Percentiles rank a stretch among this genome's conserved stretches.
Evolutionary conservation across 176 grass and related monocot species (phyloP).

Genomic region (Saccharum officinarum): DNA sequence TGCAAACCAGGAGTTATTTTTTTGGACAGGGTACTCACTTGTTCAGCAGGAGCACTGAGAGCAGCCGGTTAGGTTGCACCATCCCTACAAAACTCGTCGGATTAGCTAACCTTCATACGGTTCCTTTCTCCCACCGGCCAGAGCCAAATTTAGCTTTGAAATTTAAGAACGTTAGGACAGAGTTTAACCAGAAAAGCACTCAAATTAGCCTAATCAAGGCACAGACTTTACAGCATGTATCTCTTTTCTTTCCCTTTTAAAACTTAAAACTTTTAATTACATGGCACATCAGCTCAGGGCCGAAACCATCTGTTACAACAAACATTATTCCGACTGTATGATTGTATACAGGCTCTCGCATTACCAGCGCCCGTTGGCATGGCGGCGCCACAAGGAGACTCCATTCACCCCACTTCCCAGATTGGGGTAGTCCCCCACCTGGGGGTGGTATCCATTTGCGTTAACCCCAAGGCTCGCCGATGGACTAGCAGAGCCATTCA

Average conservation of each 20-base stretch:
- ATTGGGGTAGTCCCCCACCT: conserved; percentile 45
- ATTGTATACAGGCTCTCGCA: conserved; percentile 40
- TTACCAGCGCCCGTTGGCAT: conserved; percentile 57
- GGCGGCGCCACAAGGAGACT: conserved; percentile 46
- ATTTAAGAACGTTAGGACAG: background rate
- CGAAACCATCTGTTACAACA: conserved; percentile 46
- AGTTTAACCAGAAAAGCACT: conserved; percentile 20
- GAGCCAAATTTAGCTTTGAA: background rate
- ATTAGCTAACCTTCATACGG: too few relatives aligned
- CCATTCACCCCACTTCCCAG: conserved; percentile 39
- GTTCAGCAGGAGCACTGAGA: background rate
- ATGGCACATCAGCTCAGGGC: conserved; percentile 34
- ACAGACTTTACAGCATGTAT: conserved; percentile 33
- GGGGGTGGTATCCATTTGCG: conserved; percentile 44
- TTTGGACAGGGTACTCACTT: background rate
- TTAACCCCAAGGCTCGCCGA: conserved; percentile 24
- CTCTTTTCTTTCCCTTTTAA: conserved; percentile 45
- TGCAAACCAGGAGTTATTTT: background rate
- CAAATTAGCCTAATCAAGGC: background rate
- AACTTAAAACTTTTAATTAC: conserved; percentile 43
- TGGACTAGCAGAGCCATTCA: conserved; percentile 38
- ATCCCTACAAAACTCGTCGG: background rate
- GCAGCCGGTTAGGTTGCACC: background rate
- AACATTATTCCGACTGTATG: conserved; percentile 49
- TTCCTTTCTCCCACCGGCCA: background rate